Evolutionary conservation across 352 stramenopile species (phyloP), one percentile per base, ranked within the genome.

Genomic region (Globisporangium spinosum): DNA sequence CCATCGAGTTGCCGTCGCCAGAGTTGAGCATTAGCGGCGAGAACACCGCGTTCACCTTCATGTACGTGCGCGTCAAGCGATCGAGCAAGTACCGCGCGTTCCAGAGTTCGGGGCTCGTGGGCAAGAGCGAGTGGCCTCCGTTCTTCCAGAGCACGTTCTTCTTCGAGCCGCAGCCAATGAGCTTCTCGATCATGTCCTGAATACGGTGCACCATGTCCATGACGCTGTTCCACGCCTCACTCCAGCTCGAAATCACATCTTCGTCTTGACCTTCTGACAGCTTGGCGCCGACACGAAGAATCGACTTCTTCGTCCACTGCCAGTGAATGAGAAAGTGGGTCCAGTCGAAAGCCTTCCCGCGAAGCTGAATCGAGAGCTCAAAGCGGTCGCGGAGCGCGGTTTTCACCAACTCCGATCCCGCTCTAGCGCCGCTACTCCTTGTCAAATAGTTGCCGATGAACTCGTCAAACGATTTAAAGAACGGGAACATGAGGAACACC

Each of bases 61-160:
- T 89, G 56, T 82, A 87, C 43, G 74, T 86, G 58, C 76, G 81
- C 2, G 86, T 88, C 25, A 94, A 54, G 8, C 78, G 74, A n/a
- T 89, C 81, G 1, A 94, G 67, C 62, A 94, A 53, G 58, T 82
- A 80, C n/a, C 86, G 80, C 25, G 86, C 84, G 49, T 89, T 85
- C 86, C 86, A 94, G 10, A 94, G 70, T 1, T 87, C 70, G 20
- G 57, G 61, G 64, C 56, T 91, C 27, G 78, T 87, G 51, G 84
- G 86, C n/a, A 94, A 69, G 20, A 94, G 67, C 6, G 82, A 82
- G 56, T 98, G 91, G 0, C 93, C 92, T 60, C 94, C 94, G 60
- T 84, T 89, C 69, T 99, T 98, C 93, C 95, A 98, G 15, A 99
- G 74, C 22, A 89, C 82, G 66, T 97, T 83, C 64, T 93, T 95